Conservation (phyloP, 1,284 basidiomycete species). For the Singerocomus inundabilis region DNA sequence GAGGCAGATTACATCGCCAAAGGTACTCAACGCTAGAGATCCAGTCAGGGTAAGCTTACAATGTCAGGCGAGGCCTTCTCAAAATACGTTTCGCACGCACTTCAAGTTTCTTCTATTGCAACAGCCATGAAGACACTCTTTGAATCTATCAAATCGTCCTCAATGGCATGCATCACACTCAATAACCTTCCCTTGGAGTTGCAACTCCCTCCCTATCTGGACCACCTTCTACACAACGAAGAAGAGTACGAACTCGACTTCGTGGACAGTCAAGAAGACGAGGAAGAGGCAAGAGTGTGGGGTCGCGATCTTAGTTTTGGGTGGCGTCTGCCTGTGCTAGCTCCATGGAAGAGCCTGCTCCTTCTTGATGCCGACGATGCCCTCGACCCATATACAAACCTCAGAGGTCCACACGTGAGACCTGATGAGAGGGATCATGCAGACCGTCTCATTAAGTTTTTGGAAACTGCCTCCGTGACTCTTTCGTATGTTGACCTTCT, state of each 20-base stretch:
- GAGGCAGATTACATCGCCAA: conserved; percentile 66
- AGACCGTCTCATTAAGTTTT: conserved; percentile 65
- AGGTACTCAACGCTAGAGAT: conserved; percentile 42
- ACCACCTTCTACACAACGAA: conserved; percentile 63
- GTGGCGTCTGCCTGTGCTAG: conserved; percentile 69
- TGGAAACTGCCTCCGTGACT: conserved; percentile 64
- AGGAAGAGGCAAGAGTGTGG: conserved; percentile 59
- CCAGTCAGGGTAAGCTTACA: conserved; percentile 8
- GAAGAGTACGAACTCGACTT: conserved; percentile 44
- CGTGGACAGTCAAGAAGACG: conserved; percentile 46
- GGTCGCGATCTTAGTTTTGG: conserved; percentile 66
- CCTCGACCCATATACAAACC: conserved; percentile 59
- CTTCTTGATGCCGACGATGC: conserved; percentile 67
- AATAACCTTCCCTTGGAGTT: conserved; percentile 76
- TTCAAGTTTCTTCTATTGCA: conserved; percentile 70
- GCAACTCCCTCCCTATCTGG: conserved; percentile 77
- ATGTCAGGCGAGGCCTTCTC: conserved; percentile 53
- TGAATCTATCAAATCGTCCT: conserved; percentile 67
- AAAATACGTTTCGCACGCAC: conserved; percentile 55
- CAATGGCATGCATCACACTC: conserved; percentile 74
- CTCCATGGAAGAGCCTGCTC: conserved; percentile 92
- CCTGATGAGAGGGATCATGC: conserved; percentile 65
- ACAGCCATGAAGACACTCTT: conserved; percentile 72
- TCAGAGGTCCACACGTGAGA: conserved; percentile 58
- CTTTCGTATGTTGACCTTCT: conserved; percentile 51